Base-by-base conservation (phyloP, 2,329 filamentous ascomycete genomes). In the Fusarium siculi region DNA sequence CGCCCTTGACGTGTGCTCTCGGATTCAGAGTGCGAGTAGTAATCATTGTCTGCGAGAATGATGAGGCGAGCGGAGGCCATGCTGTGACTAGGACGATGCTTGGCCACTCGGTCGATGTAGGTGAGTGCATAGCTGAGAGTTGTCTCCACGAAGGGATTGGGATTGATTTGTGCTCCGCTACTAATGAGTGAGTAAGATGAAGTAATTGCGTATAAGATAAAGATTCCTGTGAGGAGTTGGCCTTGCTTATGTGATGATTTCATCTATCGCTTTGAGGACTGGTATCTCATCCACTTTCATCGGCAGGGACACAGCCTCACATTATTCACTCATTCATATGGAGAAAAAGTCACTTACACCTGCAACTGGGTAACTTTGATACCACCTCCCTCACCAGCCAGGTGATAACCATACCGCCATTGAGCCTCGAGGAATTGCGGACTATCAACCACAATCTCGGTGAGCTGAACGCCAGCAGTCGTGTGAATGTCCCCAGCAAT, bases 21-120 rank as follows among this genome's bases (percentile, higher is more conserved):
- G 30, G 78, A 81, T 62, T 81, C 80, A 23, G 85, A 80, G 63
- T 81, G 90, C 9, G 96, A 98, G 86, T 98, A 99, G 88, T 99
- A 99, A 85, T 97, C 94, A 79, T 96, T 95, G 84, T 98, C 95
- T 68, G 96, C 96, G 40, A 98, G 89, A 80, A 99, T 96, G 69
- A 93, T 95, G 81, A 98, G 89, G 19, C 90, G 90, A 36, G 92
- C 84, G 8, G 95, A 90, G 19, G 87, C 87, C 78, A 96, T 90
- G 79, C 83, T 88, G 75, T 84, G 81, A 42, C 78, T 75, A 10
- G 83, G 77, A 47, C 79, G 78, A 57, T 82, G 80, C 10, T 73
- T 63, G 75, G 83, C 78, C 72, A 85, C 69, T 55, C 81, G 80
- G 80, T 86, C 81, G 84, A 94, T 91, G 83, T 97, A 98, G 62